Percentiles rank a stretch among this genome's conserved stretches.
Conservation (phyloP, 2,329 filamentous ascomycete species). For the Xylaria polymorpha region DNA sequence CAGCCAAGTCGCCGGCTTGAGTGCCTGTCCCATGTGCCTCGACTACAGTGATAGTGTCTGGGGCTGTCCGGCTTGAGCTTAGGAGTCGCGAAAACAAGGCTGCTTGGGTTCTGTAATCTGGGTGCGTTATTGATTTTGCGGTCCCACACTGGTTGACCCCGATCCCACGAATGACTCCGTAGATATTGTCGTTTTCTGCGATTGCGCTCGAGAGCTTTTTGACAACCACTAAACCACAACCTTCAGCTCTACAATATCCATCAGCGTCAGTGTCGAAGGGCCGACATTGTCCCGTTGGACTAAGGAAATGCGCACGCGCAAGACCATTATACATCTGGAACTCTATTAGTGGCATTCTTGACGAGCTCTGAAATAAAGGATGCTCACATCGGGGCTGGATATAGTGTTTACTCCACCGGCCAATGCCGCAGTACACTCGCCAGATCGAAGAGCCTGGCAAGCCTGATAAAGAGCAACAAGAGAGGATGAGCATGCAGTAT, state of each 20-base stretch:
- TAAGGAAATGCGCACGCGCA: slow-evolving; percentile 33
- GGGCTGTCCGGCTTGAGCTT: slow-evolving; percentile 65
- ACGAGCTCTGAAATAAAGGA: background rate
- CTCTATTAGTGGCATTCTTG: background rate
- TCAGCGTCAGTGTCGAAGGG: slow-evolving; percentile 30
- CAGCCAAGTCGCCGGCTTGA: slow-evolving; percentile 71
- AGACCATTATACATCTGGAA: slow-evolving; percentile 40
- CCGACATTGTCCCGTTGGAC: slow-evolving; percentile 28
- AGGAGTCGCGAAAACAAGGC: slow-evolving; percentile 64
- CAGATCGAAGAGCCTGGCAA: slow-evolving; percentile 31
- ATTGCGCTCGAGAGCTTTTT: slow-evolving; percentile 33
- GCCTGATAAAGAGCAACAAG: slow-evolving; percentile 50
- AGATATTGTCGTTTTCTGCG: slow-evolving; percentile 36
- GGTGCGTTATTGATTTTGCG: slow-evolving; percentile 44
- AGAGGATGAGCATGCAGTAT: slow-evolving; percentile 51
- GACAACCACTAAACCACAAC: slow-evolving; percentile 28
- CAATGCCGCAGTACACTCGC: slow-evolving; percentile 39
- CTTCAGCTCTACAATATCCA: slow-evolving; percentile 30
- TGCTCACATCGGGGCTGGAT: slow-evolving; percentile 39
- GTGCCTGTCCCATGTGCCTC: slow-evolving; percentile 76
- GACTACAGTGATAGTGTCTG: slow-evolving; percentile 69
- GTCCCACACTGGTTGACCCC: slow-evolving; percentile 39
- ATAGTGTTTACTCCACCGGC: slow-evolving; percentile 42
- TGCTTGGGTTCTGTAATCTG: slow-evolving; percentile 38
- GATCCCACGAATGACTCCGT: slow-evolving; percentile 36